Conservation (phyloP, 2,329 filamentous ascomycete genomes). For the Cladophialophora carrionii region DNA sequence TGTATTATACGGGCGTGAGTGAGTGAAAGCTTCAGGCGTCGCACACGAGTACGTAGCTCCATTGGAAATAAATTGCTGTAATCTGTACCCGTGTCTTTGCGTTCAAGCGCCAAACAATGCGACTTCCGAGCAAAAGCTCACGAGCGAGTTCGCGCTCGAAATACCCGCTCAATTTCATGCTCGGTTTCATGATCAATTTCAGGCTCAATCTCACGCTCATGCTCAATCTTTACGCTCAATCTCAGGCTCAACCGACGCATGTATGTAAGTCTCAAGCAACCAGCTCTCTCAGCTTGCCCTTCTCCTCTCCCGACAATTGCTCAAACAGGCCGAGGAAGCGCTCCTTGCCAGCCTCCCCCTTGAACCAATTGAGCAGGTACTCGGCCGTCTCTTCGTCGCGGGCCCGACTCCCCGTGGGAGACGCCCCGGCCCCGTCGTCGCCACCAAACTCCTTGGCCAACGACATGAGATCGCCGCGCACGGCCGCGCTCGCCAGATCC, state of each 20-base stretch:
- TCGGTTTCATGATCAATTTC: background rate
- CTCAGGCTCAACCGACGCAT: too few species aligned
- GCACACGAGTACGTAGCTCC: too few species aligned
- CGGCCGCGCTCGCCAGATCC: conserved; percentile 71
- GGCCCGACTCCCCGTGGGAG: conserved; percentile 59
- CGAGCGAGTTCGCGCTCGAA: too few species aligned
- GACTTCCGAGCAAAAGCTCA: too few species aligned
- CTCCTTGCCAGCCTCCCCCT: conserved; percentile 55
- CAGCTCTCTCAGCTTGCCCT: conserved; percentile 34
- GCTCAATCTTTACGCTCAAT: background rate
- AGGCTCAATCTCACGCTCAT: background rate
- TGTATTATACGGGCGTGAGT: too few species aligned
- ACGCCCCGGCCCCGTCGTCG: conserved; percentile 55
- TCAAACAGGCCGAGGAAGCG: conserved; percentile 61
- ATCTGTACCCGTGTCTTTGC: too few species aligned
- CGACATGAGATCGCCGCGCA: conserved; percentile 78
- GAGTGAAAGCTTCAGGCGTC: too few species aligned
- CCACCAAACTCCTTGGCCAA: conserved; percentile 47
- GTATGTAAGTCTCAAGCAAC: conserved; percentile 22
- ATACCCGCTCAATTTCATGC: background rate
- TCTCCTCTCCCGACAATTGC: conserved; percentile 57
- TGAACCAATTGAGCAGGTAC: conserved; percentile 82
- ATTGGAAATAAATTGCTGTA: too few species aligned
- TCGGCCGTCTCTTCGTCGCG: conserved; percentile 88
- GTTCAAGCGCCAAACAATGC: too few species aligned